These are phyloP conservation scores for Xylaria acuta DNA, from an alignment of 495 filamentous ascomycete species.

Conservation along the genomic window DNA sequence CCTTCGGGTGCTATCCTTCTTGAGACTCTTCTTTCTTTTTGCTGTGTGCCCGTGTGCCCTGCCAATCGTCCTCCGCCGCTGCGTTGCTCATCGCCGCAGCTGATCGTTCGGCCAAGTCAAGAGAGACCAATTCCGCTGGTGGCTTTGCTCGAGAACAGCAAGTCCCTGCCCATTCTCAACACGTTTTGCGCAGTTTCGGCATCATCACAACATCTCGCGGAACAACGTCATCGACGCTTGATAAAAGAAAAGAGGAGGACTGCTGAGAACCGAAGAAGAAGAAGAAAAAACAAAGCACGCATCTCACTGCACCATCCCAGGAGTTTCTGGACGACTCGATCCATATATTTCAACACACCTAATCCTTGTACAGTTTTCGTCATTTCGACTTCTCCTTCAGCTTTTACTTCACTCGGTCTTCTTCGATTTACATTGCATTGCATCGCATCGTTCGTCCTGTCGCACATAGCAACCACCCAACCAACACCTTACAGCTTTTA, in stretches of 20 bases:
- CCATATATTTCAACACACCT: slow-evolving; percentile 26
- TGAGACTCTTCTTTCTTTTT: slow-evolving; percentile 40
- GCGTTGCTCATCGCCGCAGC: slow-evolving; percentile 42
- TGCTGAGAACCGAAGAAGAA: slow-evolving; percentile 12
- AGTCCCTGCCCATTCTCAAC: slow-evolving; percentile 7
- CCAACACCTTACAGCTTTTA: slow-evolving; percentile 22
- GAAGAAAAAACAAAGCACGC: slow-evolving; percentile 15
- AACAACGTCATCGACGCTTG: slow-evolving; percentile 7
- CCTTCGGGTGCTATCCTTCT: slow-evolving; percentile 50
- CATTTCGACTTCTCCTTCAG: slow-evolving; percentile 12
- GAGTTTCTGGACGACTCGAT: slow-evolving; percentile 33
- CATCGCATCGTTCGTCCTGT: slow-evolving; percentile 17
- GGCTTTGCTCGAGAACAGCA: slow-evolving; percentile 22
- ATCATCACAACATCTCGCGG: slow-evolving; percentile 18
- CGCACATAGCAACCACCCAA: slow-evolving; percentile 19
- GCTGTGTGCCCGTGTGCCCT: slow-evolving; percentile 36
- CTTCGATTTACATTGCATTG: slow-evolving; percentile 29
- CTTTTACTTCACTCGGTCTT: slow-evolving; percentile 12
- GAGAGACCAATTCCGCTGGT: slow-evolving; percentile 17
- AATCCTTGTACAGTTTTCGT: slow-evolving; percentile 32
- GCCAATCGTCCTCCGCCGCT: slow-evolving; percentile 33
- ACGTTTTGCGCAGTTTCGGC: slow-evolving; percentile 14
- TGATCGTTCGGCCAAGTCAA: slow-evolving; percentile 22
- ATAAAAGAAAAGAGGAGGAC: slow-evolving; percentile 18
- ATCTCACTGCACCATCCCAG: slow-evolving; percentile 10